Base-by-base conservation (phyloP, 495 filamentous ascomycete genomes). In the Aspergillus bridgeri region DNA sequence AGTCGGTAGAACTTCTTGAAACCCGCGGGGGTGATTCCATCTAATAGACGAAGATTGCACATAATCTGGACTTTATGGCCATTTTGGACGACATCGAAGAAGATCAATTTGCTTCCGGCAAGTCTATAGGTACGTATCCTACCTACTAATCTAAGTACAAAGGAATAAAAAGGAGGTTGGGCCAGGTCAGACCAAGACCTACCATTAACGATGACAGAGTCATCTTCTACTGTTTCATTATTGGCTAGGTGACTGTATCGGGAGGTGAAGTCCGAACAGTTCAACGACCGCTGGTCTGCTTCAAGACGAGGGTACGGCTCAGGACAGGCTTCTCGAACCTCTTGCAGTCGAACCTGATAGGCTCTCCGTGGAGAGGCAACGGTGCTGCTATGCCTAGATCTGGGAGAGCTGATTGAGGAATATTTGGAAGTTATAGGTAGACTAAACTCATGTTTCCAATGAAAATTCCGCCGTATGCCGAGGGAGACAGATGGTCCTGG, bases 51-150 rank as follows among this genome's bases (percentile, higher is more conserved):
- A 42, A 86, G 73, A 72, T 89, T 87, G 69, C 86, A 82, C 69
- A 96, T 81, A 24, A 81, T 80, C 68, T 98, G 94, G 27, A 92
- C 64, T 60, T 80, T 81, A 63, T 81, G 68, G 33, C 83, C 86
- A 70, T 92, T 83, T 73, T 88, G 83, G 55, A 81, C 72, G 55
- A 98, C 65, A 72, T 93, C 88, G 61, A 96, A 73, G 72, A 98
- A 98, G 45, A 89, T 78, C 67, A 98, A 85, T 73, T 88, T 89
- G 64, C 80, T 84, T 55, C 82, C 85, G 51, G 79, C 77, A 57
- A 74, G 76, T 67, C 83, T 83, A 63, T 75, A 75, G 48, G 79
- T 80, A 71, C 69, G 77, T 60, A 90, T 78, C 67, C 87, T 88
- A 76, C 87, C 87, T 89, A 77, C 69, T 66, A 62, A 70, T 74